Conservation (phyloP, 2,329 filamentous ascomycete species). For the Rhynchosporium agropyri region DNA sequence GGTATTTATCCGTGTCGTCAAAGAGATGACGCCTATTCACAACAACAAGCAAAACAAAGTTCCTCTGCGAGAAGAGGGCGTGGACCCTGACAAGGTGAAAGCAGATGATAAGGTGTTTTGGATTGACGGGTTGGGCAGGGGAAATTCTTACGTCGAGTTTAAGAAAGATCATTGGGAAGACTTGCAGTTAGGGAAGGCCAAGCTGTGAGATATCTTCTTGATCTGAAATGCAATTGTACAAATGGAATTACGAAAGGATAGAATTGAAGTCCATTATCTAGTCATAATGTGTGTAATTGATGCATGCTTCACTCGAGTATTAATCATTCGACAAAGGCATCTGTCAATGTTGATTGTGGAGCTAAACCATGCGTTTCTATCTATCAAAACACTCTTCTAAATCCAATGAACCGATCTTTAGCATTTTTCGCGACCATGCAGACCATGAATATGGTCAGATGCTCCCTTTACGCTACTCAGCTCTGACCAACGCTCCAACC, state of each 20-base stretch:
- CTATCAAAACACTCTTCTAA: too few relatives aligned
- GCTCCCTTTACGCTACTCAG: too few relatives aligned
- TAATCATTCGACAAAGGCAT: too few relatives aligned
- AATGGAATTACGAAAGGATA: too few relatives aligned
- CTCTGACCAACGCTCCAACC: background rate
- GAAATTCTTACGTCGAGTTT: constrained; percentile 61
- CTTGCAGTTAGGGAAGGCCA: constrained; percentile 49
- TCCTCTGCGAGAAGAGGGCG: constrained; percentile 66
- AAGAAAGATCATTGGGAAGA: constrained; percentile 59
- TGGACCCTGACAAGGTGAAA: constrained; percentile 56
- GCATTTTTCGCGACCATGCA: too few relatives aligned
- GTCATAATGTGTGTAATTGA: too few relatives aligned
- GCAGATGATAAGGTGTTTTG: constrained; percentile 51
- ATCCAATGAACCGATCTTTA: too few relatives aligned
- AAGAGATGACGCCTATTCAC: constrained; percentile 62
- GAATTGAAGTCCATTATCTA: too few relatives aligned
- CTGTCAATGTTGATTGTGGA: too few relatives aligned
- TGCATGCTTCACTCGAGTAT: too few relatives aligned
- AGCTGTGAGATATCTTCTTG: constrained; percentile 43
- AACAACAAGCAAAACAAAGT: constrained; percentile 84
- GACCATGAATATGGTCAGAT: too few relatives aligned
- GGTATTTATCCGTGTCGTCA: constrained; percentile 67
- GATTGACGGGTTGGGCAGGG: constrained; percentile 59
- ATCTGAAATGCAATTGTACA: background rate
- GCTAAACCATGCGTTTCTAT: too few relatives aligned